Conservation (phyloP, 345 rosid species). For the Arabis hirsuta region DNA sequence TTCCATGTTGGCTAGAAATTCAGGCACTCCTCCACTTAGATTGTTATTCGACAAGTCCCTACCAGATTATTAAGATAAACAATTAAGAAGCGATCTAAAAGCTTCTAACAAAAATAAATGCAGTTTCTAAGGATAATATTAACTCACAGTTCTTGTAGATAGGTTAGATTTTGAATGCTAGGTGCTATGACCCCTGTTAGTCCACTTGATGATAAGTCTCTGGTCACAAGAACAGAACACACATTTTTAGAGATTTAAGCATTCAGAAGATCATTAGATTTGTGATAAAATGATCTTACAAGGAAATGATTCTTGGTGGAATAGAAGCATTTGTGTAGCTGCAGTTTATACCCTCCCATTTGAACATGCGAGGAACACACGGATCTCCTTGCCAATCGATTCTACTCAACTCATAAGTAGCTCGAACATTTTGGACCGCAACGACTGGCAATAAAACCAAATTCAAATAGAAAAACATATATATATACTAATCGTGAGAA, state of each 20-base stretch:
- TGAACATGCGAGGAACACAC: slow-evolving; percentile 32
- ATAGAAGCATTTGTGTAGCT: slow-evolving; percentile 30
- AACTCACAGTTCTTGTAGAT: slow-evolving; percentile 47
- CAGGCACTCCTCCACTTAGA: slow-evolving; percentile 49
- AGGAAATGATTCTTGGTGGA: slow-evolving; percentile 48
- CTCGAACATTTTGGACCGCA: slow-evolving; percentile 47
- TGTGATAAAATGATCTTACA: slow-evolving; percentile 46
- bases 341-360: slow-evolving; percentile 49
- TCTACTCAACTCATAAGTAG: slow-evolving; percentile 39
- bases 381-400: slow-evolving; percentile 62
- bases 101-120: background rate
- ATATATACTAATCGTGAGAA: background rate
- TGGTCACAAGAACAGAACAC: background rate
- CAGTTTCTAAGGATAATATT: background rate
- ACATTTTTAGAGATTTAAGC: background rate
- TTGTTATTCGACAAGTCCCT: slow-evolving; percentile 55
- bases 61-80: background rate
- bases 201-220: slow-evolving; percentile 52
- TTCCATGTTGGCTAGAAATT: slow-evolving; percentile 43
- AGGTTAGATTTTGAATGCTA: slow-evolving; percentile 39
- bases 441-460: slow-evolving; percentile 18
- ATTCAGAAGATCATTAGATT: no score
- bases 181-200: slow-evolving; percentile 43
- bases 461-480: background rate
- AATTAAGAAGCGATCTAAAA: background rate